Percentiles rank a stretch among this genome's conserved stretches.
phyloP scores from a whole-genome alignment of 108 stramenopile genomes.

The Discostella stelligeroides region DNA sequence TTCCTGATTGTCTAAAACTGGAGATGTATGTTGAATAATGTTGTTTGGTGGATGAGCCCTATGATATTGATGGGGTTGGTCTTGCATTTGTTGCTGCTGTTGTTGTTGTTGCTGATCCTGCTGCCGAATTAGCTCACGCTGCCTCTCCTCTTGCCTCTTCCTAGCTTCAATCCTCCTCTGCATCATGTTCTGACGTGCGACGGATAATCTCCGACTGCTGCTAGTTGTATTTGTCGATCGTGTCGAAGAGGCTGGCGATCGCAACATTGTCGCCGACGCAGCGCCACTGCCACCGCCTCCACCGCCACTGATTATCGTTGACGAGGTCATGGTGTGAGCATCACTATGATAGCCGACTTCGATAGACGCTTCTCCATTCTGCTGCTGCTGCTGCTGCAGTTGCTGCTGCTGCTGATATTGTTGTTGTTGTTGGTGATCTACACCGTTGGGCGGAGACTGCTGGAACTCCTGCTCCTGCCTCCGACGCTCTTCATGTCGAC shows the following conservation, averaged over 20 bases:
- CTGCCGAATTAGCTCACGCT: constrained; percentile 9
- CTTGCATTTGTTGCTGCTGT: background rate
- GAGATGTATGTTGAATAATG: no score
- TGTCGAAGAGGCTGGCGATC: constrained; percentile 11
- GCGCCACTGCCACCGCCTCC: background rate
- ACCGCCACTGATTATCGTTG: background rate
- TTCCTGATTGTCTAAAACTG: no score
- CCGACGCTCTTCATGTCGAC: background rate
- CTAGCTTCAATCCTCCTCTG: constrained; percentile 40
- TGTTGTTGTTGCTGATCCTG: constrained; percentile 7
- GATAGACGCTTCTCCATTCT: background rate
- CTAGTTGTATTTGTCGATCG: background rate
- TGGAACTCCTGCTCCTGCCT: background rate
- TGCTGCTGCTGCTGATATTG: constrained; percentile 4
- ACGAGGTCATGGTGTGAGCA: constrained; percentile 6
- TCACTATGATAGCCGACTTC: constrained; percentile 1
- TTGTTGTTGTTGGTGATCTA: constrained; percentile 3
- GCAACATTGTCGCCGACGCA: background rate
- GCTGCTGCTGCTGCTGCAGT: constrained; percentile 7
- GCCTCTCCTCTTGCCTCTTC: constrained; percentile 27
- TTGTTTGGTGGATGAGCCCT: no score
- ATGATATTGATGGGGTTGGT: no score
- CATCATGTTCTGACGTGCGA: constrained; percentile 38
- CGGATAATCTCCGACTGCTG: background rate
- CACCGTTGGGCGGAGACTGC: no score